Evolutionary conservation across 1,284 basidiomycete genomes (phyloP), one percentile per base, ranked within the genome.

Genomic region (Coniferiporia sulphurascens): DNA sequence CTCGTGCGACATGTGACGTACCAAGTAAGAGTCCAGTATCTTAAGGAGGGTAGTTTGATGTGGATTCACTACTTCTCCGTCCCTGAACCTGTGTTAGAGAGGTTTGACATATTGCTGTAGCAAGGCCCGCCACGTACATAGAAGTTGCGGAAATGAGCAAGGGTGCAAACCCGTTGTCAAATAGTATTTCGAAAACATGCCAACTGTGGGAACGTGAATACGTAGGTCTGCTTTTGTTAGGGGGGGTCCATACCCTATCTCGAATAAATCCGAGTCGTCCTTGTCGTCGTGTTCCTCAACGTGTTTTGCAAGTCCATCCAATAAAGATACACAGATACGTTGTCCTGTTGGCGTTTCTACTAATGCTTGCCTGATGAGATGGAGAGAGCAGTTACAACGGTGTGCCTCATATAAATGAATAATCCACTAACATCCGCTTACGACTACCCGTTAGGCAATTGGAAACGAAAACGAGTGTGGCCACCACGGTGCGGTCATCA

Each of bases 21-120:
- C 85, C 55, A 93, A 74, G 67, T 88, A 86, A 1, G 91, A 89
- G 70, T 95, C 93, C 15, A 94, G 73, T 5, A 95, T 76, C 72
- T 94, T 95, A 58, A 95, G 80, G n/a, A 95, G 73, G 10, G 83
- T 88, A 1, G 85, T 92, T 71, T 95, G 93, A 65, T 88, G 85
- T 0, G 91, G 90, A 2, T 89, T 84, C 45, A 93, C 80, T n/a
- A 85, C 76, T 71, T 93, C 91, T 51, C 80, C 83, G 27, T 75
- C 64, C 62, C 90, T 92, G 68, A 43, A 51, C 65, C 83, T 84
- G 21, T 84, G 70, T 59, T 78, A 75, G 12, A 80, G 83, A 79
- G 48, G 84, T 69, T 56, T 76, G 76, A n/a, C 85, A 78, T 22
- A 86, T 76, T 32, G 9, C 19, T 54, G 41, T 10, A 35, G 15